Evolutionary conservation across 2,329 filamentous ascomycete species (phyloP).

Genomic region (Microcyclospora tardicrescens): DNA sequence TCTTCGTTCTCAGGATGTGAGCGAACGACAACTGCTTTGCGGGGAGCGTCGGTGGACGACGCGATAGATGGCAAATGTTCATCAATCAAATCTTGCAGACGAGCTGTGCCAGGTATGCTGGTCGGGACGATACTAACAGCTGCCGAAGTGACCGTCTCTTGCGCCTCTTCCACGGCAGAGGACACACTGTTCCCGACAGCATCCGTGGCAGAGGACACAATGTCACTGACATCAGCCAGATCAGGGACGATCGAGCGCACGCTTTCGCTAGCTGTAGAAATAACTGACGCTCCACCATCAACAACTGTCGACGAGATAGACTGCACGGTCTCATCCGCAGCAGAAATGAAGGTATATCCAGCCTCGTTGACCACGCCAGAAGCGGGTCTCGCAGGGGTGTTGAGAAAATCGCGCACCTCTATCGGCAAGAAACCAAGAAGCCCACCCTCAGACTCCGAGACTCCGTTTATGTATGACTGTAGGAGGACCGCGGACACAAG

Average conservation of each 20-base stretch:
- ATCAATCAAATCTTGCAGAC: conserved; percentile 9
- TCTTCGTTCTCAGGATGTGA: conserved; percentile 15
- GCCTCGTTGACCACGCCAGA: not conserved
- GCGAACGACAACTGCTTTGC: conserved; percentile 30
- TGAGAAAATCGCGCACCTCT: conserved; percentile 26
- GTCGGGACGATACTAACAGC: not conserved
- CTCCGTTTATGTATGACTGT: conserved; percentile 44
- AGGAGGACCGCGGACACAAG: conserved; percentile 51
- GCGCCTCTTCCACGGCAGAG: too few relatives aligned
- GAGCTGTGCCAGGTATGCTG: conserved; percentile 2
- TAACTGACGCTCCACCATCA: too few relatives aligned
- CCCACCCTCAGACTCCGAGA: conserved; percentile 20
- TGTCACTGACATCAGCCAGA: too few relatives aligned
- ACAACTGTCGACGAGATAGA: conserved; percentile 1
- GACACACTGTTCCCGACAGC: too few relatives aligned
- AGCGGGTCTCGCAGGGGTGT: conserved; percentile 9
- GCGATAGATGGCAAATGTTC: not conserved
- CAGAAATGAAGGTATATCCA: not conserved
- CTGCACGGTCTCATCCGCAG: not conserved
- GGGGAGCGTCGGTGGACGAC: conserved; percentile 2
- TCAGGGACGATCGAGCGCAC: not conserved
- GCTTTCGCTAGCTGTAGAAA: not conserved
- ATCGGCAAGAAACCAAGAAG: conserved; percentile 44
- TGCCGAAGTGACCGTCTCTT: not conserved
- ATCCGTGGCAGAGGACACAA: too few relatives aligned